A percentile compares a stretch with the other conserved stretches of the same genome.
Evolutionary conservation across 2,329 filamentous ascomycete species (phyloP).

Genomic region (Colletotrichum noveboracense): DNA sequence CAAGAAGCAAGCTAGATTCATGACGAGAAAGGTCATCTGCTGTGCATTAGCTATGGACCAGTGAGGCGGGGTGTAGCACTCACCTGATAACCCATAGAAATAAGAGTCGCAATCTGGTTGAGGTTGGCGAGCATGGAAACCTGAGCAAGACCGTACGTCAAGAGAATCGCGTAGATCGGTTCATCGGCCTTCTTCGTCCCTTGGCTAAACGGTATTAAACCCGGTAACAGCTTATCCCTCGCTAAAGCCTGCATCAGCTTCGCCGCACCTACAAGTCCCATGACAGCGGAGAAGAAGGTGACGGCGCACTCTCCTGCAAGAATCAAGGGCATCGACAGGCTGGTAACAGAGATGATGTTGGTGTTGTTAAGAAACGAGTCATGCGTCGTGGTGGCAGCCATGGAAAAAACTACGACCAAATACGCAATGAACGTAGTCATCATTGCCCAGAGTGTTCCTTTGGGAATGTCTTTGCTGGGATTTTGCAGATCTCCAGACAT

Average conservation of each 20-base stretch:
- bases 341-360: slow-evolving; percentile 84
- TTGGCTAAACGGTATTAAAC: slow-evolving; percentile 74
- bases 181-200: slow-evolving; percentile 76
- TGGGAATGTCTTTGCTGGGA: slow-evolving; percentile 84
- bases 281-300: slow-evolving; percentile 83
- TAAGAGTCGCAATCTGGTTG: slow-evolving; percentile 87
- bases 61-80: slow-evolving; percentile 21
- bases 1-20: slow-evolving; percentile 86
- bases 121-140: slow-evolving; percentile 82
- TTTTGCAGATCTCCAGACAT: slow-evolving; percentile 89
- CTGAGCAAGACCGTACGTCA: slow-evolving; percentile 79
- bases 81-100: slow-evolving; percentile 87
- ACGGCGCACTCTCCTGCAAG: slow-evolving; percentile 84
- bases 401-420: slow-evolving; percentile 75
- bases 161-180: slow-evolving; percentile 75
- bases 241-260: slow-evolving; percentile 86
- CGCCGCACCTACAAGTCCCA: slow-evolving; percentile 85
- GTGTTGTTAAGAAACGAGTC: slow-evolving; percentile 75
- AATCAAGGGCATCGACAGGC: slow-evolving; percentile 74
- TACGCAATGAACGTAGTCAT: slow-evolving; percentile 79
- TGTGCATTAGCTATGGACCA: background rate
- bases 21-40: slow-evolving; percentile 87
- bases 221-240: slow-evolving; percentile 79
- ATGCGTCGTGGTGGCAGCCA: slow-evolving; percentile 78
- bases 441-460: slow-evolving; percentile 81